Conservation (phyloP, 2,329 filamentous ascomycete genomes). For the Talaromyces sp. region DNA sequence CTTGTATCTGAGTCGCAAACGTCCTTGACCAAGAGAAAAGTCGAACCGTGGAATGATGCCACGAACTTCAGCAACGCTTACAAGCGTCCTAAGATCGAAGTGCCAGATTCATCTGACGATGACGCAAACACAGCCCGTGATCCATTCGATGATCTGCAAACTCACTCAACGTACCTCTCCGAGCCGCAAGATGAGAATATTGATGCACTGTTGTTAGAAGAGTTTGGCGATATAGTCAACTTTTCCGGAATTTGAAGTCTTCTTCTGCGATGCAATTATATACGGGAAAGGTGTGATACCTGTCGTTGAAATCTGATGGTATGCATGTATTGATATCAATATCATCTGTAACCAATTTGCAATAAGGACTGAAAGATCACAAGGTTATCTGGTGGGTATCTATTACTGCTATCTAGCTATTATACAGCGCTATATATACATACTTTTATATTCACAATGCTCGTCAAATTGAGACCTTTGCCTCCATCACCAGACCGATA, state of each 20-base stretch:
- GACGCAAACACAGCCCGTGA: not conserved
- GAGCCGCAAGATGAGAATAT: not conserved
- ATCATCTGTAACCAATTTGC: not conserved
- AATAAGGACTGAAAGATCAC: not conserved
- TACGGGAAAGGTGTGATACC: not conserved
- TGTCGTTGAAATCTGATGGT: not conserved
- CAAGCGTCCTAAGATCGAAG: not conserved
- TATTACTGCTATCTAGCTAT: not conserved
- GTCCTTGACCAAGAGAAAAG: not conserved
- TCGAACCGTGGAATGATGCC: not conserved
- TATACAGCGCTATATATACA: not conserved
- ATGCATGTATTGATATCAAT: not conserved
- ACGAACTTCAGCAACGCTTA: not conserved
- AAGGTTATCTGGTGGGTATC: not conserved
- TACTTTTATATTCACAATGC: not conserved
- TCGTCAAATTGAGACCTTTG: too few species aligned
- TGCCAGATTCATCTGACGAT: not conserved
- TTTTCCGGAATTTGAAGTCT: constrained; percentile 15
- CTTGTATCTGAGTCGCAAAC: not conserved
- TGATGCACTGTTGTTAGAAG: constrained; percentile 17
- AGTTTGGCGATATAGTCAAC: constrained; percentile 21
- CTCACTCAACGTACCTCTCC: not conserved
- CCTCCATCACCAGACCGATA: not conserved
- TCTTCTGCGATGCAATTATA: not conserved
- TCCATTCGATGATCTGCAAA: not conserved